Evolutionary conservation across 2,329 filamentous ascomycete genomes (phyloP).

Genomic region (Xylaria polymorpha): DNA sequence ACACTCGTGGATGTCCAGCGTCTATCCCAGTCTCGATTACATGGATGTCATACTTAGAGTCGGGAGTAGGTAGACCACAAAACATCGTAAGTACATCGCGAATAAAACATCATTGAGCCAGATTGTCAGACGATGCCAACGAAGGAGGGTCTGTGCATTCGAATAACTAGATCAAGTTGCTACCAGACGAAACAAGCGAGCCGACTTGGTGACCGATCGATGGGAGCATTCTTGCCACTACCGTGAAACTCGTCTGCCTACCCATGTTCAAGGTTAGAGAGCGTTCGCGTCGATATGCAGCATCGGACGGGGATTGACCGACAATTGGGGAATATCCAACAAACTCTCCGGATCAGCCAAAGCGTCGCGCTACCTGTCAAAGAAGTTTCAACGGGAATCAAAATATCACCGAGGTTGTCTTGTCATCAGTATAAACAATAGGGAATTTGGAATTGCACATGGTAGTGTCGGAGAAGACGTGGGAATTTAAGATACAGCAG

Average conservation of each 20-base stretch:
- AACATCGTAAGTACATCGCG: not conserved
- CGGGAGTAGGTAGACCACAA: not conserved
- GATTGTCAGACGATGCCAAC: not conserved
- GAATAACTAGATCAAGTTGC: not conserved
- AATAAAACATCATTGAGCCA: not conserved
- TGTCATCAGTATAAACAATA: not conserved
- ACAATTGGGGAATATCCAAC: not conserved
- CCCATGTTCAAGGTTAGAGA: not conserved
- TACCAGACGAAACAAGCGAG: constrained; percentile 1
- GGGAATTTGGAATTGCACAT: not conserved
- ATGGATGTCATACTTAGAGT: not conserved
- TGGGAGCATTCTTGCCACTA: not conserved
- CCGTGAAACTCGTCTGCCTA: not conserved
- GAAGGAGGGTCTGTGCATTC: constrained; percentile 2
- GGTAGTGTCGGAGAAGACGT: not conserved
- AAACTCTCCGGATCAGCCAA: not conserved
- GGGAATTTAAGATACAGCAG: not conserved
- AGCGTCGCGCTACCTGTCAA: not conserved
- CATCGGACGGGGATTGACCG: not conserved
- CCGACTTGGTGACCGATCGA: not conserved
- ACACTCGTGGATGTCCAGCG: not conserved
- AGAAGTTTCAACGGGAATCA: too few species aligned
- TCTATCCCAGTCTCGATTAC: not conserved
- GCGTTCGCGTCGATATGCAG: not conserved
- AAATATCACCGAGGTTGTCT: not conserved